Base-by-base conservation (phyloP, 2,329 filamentous ascomycete genomes). In the Cercospora sojina region DNA sequence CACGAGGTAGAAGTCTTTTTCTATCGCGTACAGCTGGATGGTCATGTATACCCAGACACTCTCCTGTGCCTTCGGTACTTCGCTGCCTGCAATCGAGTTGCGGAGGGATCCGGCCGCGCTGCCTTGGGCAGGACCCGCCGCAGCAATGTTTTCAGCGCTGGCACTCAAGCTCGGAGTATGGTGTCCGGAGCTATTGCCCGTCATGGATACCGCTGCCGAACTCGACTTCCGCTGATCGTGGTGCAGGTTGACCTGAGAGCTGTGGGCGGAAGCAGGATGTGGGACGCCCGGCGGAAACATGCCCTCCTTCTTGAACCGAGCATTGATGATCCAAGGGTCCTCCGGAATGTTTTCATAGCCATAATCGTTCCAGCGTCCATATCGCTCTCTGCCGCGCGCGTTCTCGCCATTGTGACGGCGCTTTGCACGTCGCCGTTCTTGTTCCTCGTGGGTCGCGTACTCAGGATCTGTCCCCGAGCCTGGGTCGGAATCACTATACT, bases 21-120 rank as follows among this genome's bases (percentile, higher is more conserved):
- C 94, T 83, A 98, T 93, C 76, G 93, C 90, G 79, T 97, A 97
- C 60, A 97, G 89, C 78, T 97, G 95, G 70, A 99, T 97, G 71
- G 96, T 93, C 77, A 99, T 88, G 77, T 97, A 95, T 75, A 98
- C 90, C 77, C 91, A 94, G n/a, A 96, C 88, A 64, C 91, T 90
- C 70, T 92, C 87, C 61, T 87, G 83, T 3, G 81, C 76, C 55
- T 82, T 78, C 32, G 75, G 73, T 13, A 64, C 59, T 20, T 59
- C 64, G 29, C 59, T 51, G 10, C 60, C 67, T 3, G 55, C 61
- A 23, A 64, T 68, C 32, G 62, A 67, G 35, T 64, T 67, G 53
- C 62, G 58, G n/a, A 68, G 55, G 16, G 56, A 70, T 9, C 35
- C 35, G 35, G 35, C 35, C 35, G 16, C 35, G 16, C 35, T 41